Conservation (phyloP, 176 grass and related monocot species). For the Avena insularis region DNA sequence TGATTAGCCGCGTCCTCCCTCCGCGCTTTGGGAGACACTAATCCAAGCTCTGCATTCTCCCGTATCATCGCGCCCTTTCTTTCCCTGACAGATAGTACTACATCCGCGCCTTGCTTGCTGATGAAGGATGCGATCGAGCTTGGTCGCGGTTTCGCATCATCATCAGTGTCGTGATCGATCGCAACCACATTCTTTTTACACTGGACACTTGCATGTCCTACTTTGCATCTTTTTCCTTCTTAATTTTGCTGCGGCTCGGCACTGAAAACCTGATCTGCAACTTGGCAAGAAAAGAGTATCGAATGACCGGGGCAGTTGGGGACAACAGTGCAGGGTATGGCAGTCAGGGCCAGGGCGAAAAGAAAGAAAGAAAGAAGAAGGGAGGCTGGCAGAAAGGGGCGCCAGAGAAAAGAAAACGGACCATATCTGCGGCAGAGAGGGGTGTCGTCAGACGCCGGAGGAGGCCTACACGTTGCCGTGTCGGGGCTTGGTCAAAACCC, state of each 20-base stretch:
- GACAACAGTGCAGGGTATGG: constrained; percentile 38
- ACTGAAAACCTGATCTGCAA: not conserved
- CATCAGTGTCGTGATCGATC: not conserved
- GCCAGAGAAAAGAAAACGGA: not conserved
- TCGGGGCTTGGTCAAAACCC: not conserved
- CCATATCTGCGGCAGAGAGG: not conserved
- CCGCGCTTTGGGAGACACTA: constrained; percentile 27
- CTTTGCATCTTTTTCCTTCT: too few relatives aligned
- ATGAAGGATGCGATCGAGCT: not conserved
- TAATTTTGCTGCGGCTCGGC: not conserved
- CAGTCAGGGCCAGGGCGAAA: too few relatives aligned
- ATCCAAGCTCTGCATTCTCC: constrained; percentile 19
- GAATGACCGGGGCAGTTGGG: not conserved
- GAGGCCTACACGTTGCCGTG: constrained; percentile 40
- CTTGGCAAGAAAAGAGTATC: not conserved
- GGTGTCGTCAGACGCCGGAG: not conserved
- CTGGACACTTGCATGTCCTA: too few relatives aligned
- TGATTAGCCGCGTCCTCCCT: not conserved
- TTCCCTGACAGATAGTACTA: not conserved
- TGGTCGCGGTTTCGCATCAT: not conserved
- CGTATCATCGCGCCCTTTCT: not conserved
- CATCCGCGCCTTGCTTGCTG: not conserved
- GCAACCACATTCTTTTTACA: not conserved
- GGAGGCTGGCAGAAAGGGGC: not conserved
- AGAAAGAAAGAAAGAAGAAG: too few relatives aligned